Evolutionary conservation across 169 alveolate genomes (phyloP).

Genomic region (Perkinsus chesapeaki): DNA sequence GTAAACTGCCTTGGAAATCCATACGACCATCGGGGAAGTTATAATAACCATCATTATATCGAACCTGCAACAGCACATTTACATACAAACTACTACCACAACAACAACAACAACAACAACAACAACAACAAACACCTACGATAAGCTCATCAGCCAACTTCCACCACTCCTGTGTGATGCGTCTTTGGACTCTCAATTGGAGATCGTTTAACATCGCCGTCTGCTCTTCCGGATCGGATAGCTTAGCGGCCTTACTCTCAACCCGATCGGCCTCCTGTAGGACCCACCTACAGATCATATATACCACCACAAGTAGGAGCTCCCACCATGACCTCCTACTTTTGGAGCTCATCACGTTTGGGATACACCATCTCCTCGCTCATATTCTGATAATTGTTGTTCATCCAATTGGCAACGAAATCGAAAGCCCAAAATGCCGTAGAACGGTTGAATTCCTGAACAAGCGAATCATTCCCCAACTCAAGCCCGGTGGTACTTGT

Average conservation of each 20-base stretch:
- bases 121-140: background rate
- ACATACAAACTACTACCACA: background rate
- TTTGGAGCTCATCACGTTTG: background rate
- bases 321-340: background rate
- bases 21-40: background rate
- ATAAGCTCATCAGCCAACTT: background rate
- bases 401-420: constrained; percentile 6
- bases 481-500: background rate
- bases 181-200: background rate
- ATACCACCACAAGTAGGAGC: background rate
- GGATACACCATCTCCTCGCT: background rate
- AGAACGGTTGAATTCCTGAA: background rate
- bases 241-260: background rate
- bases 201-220: background rate
- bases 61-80: background rate
- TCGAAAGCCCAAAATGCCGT: constrained; percentile 5
- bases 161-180: background rate
- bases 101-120: background rate
- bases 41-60: background rate
- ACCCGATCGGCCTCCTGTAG: background rate
- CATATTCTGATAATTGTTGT: constrained; percentile 1
- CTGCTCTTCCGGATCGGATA: background rate
- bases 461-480: background rate
- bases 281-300: background rate
- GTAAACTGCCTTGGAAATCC: background rate